These are phyloP conservation scores for Phytophthora rubi DNA, from an alignment of 352 stramenopile genomes.

Conservation along the genomic window DNA sequence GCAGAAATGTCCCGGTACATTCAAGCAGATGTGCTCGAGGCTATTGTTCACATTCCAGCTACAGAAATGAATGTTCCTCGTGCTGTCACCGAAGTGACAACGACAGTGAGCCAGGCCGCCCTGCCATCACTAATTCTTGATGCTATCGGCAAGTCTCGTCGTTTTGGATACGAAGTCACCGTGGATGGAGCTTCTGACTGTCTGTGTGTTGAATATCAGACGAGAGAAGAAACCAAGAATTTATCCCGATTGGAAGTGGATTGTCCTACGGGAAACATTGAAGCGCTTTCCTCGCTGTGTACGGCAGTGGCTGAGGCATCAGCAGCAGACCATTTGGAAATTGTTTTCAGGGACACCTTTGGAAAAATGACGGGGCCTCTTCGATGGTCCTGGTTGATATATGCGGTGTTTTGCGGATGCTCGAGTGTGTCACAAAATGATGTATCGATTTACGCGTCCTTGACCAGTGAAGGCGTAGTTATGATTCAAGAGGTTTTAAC, in stretches of 20 bases:
- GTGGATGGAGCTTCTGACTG: not conserved
- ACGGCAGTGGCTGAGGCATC: not conserved
- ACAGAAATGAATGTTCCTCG: not conserved
- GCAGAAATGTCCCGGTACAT: not conserved
- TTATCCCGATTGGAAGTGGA: not conserved
- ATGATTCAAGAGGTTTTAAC: not conserved
- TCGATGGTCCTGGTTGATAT: not conserved
- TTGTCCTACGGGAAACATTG: not conserved
- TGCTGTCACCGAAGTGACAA: not conserved
- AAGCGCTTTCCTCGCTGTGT: not conserved
- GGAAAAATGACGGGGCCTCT: not conserved
- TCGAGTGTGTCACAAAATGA: not conserved
- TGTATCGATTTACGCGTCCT: not conserved
- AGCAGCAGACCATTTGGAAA: not conserved
- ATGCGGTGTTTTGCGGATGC: not conserved
- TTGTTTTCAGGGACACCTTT: not conserved
- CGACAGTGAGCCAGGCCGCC: not conserved
- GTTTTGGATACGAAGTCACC: not conserved
- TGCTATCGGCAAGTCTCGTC: not conserved
- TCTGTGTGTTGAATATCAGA: not conserved
- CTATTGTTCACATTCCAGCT: not conserved
- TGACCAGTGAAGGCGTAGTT: not conserved
- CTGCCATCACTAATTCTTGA: not conserved
- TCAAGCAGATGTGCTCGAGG: not conserved
- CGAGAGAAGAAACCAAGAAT: not conserved